These are phyloP conservation scores for Cucurbitaria berberidis DNA, from an alignment of 2,329 filamentous ascomycete genomes.

Conservation along the genomic window DNA sequence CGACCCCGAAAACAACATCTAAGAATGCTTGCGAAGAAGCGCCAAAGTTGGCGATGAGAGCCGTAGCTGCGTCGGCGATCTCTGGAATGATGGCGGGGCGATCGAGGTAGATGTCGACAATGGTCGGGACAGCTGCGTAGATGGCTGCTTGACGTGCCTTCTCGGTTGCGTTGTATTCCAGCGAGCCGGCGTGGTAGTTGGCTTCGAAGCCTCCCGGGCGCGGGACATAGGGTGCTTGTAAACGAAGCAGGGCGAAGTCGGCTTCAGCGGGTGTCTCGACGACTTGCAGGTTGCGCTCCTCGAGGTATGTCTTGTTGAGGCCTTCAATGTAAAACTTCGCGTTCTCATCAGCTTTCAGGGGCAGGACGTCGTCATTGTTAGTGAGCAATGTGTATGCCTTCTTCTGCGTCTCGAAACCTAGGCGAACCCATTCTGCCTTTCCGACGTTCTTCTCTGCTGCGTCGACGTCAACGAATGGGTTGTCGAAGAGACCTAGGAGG, in stretches of 20 bases:
- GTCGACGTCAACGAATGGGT: constrained; percentile 57
- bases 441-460: constrained; percentile 53
- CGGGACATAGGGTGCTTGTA: constrained; percentile 50
- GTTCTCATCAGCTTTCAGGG: constrained; percentile 25
- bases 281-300: constrained; percentile 39
- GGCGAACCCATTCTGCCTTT: constrained; percentile 51
- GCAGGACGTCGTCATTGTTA: constrained; percentile 43
- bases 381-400: constrained; percentile 47
- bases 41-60: constrained; percentile 52
- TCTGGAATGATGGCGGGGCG: constrained; percentile 54
- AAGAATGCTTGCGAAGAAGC: constrained; percentile 52
- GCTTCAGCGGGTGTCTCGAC: constrained; percentile 49
- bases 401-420: constrained; percentile 49
- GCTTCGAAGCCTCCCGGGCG: constrained; percentile 52
- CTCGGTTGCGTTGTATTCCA: constrained; percentile 52
- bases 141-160: constrained; percentile 49
- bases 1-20: constrained; percentile 51
- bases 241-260: constrained; percentile 51
- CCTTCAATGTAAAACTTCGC: constrained; percentile 47
- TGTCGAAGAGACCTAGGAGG: constrained; percentile 59
- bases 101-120: constrained; percentile 55
- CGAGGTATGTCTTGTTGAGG: constrained; percentile 42
- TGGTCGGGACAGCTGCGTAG: constrained; percentile 48
- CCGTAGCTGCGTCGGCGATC: constrained; percentile 47
- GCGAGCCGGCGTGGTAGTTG: constrained; percentile 49